Evolutionary conservation across 2,329 filamentous ascomycete genomes (phyloP).

Genomic region (Akanthomyces uredinophilus): DNA sequence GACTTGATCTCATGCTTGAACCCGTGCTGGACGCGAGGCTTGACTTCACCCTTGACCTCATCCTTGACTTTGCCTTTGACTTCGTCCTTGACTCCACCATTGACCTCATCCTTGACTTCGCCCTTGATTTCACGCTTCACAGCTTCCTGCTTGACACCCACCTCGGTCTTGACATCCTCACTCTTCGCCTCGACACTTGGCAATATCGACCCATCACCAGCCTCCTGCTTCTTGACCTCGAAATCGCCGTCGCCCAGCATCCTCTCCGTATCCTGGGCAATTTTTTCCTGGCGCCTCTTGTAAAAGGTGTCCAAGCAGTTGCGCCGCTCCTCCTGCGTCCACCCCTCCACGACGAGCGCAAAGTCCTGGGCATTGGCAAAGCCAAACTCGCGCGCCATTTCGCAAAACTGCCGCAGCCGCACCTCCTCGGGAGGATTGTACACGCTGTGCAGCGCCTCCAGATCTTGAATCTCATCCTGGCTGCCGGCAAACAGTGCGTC

Average conservation of each 20-base stretch:
- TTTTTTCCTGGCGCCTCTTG: constrained; percentile 52
- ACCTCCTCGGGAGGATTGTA: constrained; percentile 74
- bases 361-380: constrained; percentile 76
- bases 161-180: constrained; percentile 1
- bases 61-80: constrained; percentile 11
- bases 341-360: constrained; percentile 82
- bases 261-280: constrained; percentile 29
- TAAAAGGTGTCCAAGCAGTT: constrained; percentile 81
- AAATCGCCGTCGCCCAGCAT: constrained; percentile 7
- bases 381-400: constrained; percentile 76
- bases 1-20: constrained; percentile 12
- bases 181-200: constrained; percentile 11
- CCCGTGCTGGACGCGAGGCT: constrained; percentile 12
- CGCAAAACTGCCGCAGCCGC: constrained; percentile 78
- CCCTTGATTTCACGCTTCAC: constrained; percentile 6
- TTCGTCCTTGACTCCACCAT: constrained; percentile 12
- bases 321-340: constrained; percentile 78
- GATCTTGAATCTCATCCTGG: constrained; percentile 28
- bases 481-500: constrained; percentile 55
- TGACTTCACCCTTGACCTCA: constrained; percentile 14
- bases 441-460: constrained; percentile 29
- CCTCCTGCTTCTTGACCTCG: constrained; percentile 8
- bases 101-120: constrained; percentile 15
- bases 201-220: not conserved
- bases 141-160: not conserved